Conservation (phyloP, 768 basidiomycete genomes). For the Boletales sp. region DNA sequence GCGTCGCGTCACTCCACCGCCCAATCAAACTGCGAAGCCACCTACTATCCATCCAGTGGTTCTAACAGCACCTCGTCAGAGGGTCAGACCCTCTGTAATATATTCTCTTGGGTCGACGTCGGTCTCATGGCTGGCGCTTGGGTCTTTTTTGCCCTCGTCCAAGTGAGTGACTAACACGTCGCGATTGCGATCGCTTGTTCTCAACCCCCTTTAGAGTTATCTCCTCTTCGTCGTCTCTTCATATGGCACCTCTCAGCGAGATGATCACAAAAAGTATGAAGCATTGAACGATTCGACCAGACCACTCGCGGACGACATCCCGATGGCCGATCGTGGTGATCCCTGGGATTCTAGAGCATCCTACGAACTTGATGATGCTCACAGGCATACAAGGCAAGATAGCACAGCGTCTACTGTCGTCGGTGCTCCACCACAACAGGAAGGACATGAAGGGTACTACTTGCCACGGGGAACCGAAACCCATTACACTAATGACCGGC, state of each 20-base stretch:
- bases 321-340: slow-evolving; percentile 60
- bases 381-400: slow-evolving; percentile 48
- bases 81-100: slow-evolving; percentile 74
- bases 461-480: slow-evolving; percentile 31
- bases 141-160: slow-evolving; percentile 72
- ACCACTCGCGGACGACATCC: slow-evolving; percentile 55
- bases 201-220: slow-evolving; percentile 42
- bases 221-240: slow-evolving; percentile 48
- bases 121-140: slow-evolving; percentile 91
- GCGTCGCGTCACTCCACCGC: slow-evolving; percentile 74
- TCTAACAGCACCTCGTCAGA: slow-evolving; percentile 39
- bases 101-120: slow-evolving; percentile 90
- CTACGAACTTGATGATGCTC: slow-evolving; percentile 32
- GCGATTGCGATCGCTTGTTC: neutral
- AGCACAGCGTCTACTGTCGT: slow-evolving; percentile 61
- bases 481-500: slow-evolving; percentile 27
- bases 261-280: slow-evolving; percentile 80
- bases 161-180: slow-evolving; percentile 46
- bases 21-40: slow-evolving; percentile 55
- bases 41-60: slow-evolving; percentile 47
- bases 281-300: slow-evolving; percentile 59
- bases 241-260: slow-evolving; percentile 69
- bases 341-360: slow-evolving; percentile 69
- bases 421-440: slow-evolving; percentile 45
- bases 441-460: slow-evolving; percentile 32